Evolutionary conservation across 331 rosid genomes (phyloP), one percentile per base, ranked within the genome.

Genomic region (Pyracantha coccinea): DNA sequence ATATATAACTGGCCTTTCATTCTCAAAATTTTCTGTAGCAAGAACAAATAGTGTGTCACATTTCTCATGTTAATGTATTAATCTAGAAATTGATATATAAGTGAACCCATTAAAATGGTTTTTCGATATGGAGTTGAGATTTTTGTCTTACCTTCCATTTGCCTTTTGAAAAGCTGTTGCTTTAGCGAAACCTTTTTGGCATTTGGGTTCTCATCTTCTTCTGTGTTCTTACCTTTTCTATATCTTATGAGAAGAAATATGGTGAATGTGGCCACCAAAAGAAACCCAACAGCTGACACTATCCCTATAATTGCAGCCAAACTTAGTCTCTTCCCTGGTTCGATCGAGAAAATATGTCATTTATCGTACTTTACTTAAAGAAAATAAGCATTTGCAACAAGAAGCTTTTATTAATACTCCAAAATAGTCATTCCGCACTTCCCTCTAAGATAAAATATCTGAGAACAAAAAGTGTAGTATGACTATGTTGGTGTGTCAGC

Each of bases 1-100:
- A 66, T 75, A 75, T 33, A 54, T 16, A 53, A 66, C 73, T 8
- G 79, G 73, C 59, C 58, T 23, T 10, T 75, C 79, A 33, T 25
- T 55, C 67, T 75, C 79, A 35, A 75, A 66, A 16, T 58, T 66
- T 66, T 61, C 77, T 73, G 77, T 57, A 60, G 41, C 45, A 72
- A 59, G 41, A 47, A 59, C 5, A 32, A 20, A 19, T 65, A 50
- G 0, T 52, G 33, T 20, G 21, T 65, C 50, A 65, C 68, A 31
- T 63, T 41, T 63, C 20, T 2, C 1, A 6, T 52, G 21, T 0
- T 52, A 50, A 17, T 50, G n/a, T 50, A 6, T 17, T 52, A 52
- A 52, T 63, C 38, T 31, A 63, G 17, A 55, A 59, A 24, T 41
- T 58, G 68, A 72, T 15, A 2, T 41, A 41, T 21, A 3, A 21